A percentile compares a stretch with the other conserved stretches of the same genome.
phyloP scores from a whole-genome alignment of 805 yeast species.

The Metschnikowia similis region DNA sequence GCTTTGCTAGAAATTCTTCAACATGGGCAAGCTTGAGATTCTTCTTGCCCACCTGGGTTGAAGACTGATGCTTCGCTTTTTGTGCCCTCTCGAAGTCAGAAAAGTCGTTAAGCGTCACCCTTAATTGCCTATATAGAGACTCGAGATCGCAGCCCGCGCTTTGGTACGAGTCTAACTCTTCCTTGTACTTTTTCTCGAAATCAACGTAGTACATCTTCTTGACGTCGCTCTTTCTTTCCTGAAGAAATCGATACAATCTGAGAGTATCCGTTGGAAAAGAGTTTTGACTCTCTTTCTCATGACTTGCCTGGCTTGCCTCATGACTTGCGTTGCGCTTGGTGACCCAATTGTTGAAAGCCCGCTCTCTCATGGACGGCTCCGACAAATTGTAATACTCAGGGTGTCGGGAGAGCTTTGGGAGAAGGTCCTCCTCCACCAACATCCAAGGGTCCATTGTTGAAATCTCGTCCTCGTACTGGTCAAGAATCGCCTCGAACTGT shows the following conservation, averaged over 20 bases:
- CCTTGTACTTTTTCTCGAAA: constrained; percentile 19
- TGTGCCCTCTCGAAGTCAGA: constrained; percentile 23
- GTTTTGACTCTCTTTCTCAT: neutral
- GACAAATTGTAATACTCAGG: constrained; percentile 28
- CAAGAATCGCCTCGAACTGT: constrained; percentile 24
- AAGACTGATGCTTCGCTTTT: constrained; percentile 15
- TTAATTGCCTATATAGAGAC: constrained; percentile 23
- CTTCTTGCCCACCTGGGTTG: constrained; percentile 5
- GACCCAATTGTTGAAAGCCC: constrained; percentile 13
- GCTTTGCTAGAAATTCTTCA: constrained; percentile 15
- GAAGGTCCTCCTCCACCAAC: constrained; percentile 33
- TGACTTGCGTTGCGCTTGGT: neutral
- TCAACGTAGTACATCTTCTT: constrained; percentile 25
- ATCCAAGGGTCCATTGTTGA: constrained; percentile 36
- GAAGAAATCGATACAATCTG: constrained; percentile 23
- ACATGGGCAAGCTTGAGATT: constrained; percentile 31
- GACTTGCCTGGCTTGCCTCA: no score
- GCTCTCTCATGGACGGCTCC: constrained; percentile 14
- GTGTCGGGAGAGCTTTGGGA: constrained; percentile 22
- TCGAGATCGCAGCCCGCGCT: constrained; percentile 16
- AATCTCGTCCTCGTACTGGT: constrained; percentile 21
- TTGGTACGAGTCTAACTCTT: constrained; percentile 5
- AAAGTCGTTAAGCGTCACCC: constrained; percentile 26
- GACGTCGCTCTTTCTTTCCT: constrained; percentile 26
- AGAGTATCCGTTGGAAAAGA: constrained; percentile 23